Conservation (phyloP, 1,284 basidiomycete genomes). For the Ceratobasidium sp. region DNA sequence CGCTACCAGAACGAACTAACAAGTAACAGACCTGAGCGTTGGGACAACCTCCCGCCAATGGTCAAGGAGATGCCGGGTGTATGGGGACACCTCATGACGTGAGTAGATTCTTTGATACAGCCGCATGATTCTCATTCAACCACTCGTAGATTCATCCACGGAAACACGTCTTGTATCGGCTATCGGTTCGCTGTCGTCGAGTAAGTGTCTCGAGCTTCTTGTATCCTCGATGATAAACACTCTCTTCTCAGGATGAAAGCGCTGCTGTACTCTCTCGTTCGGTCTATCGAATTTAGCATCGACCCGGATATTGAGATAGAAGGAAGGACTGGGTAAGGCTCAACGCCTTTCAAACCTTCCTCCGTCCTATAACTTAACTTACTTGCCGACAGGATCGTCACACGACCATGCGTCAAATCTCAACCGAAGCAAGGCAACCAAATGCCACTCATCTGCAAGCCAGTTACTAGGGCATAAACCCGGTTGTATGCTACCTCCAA, state of each 20-base stretch:
- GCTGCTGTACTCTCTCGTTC: not conserved
- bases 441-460: slow-evolving; percentile 18
- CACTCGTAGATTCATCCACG: not conserved
- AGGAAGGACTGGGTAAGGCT: slow-evolving; percentile 8
- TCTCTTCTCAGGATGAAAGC: slow-evolving; percentile 13
- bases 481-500: not conserved
- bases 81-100: slow-evolving; percentile 38
- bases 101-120: not conserved
- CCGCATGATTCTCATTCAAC: not conserved
- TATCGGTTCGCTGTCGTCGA: slow-evolving; percentile 44
- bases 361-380: not conserved
- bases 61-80: slow-evolving; percentile 46
- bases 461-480: not conserved
- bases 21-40: slow-evolving; percentile 46
- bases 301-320: slow-evolving; percentile 26
- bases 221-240: too few species aligned
- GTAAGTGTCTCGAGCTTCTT: not conserved
- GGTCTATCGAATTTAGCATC: slow-evolving; percentile 25
- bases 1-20: not conserved
- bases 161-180: slow-evolving; percentile 43
- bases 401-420: slow-evolving; percentile 11
- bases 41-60: slow-evolving; percentile 46
- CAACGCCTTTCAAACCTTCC: not conserved
- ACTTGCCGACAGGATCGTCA: slow-evolving; percentile 30
- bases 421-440: too few species aligned